phyloP scores from a whole-genome alignment of 371 early-diverging fungal species.

The Apophysomyces elegans region DNA sequence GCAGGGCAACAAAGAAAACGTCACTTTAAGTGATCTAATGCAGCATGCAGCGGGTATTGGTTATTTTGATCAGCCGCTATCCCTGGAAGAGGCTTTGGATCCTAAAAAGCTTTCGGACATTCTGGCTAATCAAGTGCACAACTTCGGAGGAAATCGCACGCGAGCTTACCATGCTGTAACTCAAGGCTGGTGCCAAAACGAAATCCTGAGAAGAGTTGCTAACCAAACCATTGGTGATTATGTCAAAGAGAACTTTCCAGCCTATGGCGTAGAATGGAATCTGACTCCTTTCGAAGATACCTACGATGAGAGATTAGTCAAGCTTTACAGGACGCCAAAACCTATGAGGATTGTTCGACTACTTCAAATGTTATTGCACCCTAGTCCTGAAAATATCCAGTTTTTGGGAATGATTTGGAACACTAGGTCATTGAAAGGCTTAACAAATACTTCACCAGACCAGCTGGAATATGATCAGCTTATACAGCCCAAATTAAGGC shows the following conservation, averaged over 20 bases:
- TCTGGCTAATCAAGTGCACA: conserved; percentile 67
- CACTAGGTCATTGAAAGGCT: neutral
- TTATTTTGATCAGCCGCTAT: conserved; percentile 52
- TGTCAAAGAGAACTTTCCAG: conserved; percentile 47
- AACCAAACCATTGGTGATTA: conserved; percentile 63
- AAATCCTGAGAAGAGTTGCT: conserved; percentile 63
- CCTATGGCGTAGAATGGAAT: conserved; percentile 61
- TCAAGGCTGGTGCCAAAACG: conserved; percentile 77
- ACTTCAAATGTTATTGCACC: neutral
- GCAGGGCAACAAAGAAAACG: conserved; percentile 72
- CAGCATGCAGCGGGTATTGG: conserved; percentile 69
- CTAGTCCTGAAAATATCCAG: neutral
- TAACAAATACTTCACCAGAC: neutral
- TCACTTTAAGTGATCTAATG: conserved; percentile 66
- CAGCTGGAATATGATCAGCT: neutral
- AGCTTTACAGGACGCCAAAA: neutral
- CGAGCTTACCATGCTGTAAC: conserved; percentile 70
- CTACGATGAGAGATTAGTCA: conserved; percentile 11
- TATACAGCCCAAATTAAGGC: conserved; percentile 15
- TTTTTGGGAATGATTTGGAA: neutral
- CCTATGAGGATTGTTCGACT: neutral
- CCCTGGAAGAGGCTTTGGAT: conserved; percentile 37
- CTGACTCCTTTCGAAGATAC: conserved; percentile 35
- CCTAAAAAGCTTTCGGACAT: conserved; percentile 33
- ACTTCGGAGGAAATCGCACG: conserved; percentile 55